Evolutionary conservation across 1,284 basidiomycete genomes (phyloP), one percentile per base, ranked within the genome.

Genomic region (Cutaneotrichosporon daszewskae): DNA sequence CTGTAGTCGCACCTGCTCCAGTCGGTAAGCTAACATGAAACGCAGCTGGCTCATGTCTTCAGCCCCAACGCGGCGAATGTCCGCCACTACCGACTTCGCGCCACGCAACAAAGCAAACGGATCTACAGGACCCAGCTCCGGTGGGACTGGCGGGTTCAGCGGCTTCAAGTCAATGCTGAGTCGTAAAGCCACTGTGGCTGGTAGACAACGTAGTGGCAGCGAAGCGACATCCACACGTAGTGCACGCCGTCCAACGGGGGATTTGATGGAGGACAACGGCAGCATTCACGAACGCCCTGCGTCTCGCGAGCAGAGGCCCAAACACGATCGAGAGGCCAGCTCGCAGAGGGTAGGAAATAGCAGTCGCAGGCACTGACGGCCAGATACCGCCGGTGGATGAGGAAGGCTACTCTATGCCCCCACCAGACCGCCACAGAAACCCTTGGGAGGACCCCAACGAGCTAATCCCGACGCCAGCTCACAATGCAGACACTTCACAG

Each of bases 371-470:
- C 11, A 29, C 37, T 37, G 33, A 34, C 31, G 14, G 14, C 7
- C 36, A 58, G 52, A 38, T 56, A 2, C 58, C 64, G 17, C 53
- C 47, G 0, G 73, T 78, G 13, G 76, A 78, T 38, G 59, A 62
- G 0, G 75, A 77, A 37, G 76, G 76, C 6, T 78, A 69, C 66
- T 73, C 74, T 10, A 71, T 77, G 10, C 74, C 76, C 13, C 76
- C 76, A 1, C 62, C 71, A 1, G 72, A 74, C 36, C 64, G 74
- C 33, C 74, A 75, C 51, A 62, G 72, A 36, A 70, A 62, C 47
- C 71, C 69, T 2, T 76, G 72, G 75, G 74, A 72, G 29, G 62
- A 69, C 13, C 60, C 63, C 1, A 62, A 57, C 36, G 59, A 64
- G 32, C 41, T 45, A 18, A 43, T 54, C 5, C 49, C 52, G n/a